Evolutionary conservation across 2,329 filamentous ascomycete species (phyloP).

Genomic region (Colletotrichum godetiae): DNA sequence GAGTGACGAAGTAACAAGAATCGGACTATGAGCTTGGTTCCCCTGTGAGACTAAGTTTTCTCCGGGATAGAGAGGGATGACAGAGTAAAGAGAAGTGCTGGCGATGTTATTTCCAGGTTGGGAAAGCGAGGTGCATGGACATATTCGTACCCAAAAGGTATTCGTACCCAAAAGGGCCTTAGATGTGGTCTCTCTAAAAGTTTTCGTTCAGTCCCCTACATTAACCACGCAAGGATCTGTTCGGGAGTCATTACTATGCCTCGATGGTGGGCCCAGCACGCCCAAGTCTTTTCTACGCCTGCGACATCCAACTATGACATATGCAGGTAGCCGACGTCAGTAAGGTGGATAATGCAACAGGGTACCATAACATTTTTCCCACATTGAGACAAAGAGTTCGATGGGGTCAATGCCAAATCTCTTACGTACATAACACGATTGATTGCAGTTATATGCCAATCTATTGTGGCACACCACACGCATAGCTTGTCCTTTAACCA

Average conservation of each 20-base stretch:
- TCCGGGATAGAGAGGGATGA: not conserved
- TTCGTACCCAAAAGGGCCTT: not conserved
- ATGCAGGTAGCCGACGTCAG: not conserved
- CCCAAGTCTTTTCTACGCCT: not conserved
- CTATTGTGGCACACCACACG: not conserved
- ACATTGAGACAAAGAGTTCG: not conserved
- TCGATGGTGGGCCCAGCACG: not conserved
- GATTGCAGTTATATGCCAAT: not conserved
- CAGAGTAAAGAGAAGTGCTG: not conserved
- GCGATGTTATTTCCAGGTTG: not conserved
- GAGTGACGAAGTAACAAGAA: not conserved
- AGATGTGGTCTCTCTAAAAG: not conserved
- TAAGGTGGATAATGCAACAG: not conserved
- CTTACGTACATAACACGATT: not conserved
- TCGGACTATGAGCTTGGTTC: not conserved
- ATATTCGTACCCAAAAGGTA: not conserved
- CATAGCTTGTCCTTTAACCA: not conserved
- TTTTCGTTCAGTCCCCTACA: no score
- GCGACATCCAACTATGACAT: not conserved
- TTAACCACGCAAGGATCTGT: not conserved
- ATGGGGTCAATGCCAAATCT: not conserved
- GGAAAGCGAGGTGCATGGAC: not conserved
- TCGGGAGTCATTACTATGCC: not conserved
- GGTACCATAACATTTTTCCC: not conserved
- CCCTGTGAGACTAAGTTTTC: not conserved